phyloP scores from a whole-genome alignment of 2,329 filamentous ascomycete genomes.

The Herpotrichia juniperi region DNA sequence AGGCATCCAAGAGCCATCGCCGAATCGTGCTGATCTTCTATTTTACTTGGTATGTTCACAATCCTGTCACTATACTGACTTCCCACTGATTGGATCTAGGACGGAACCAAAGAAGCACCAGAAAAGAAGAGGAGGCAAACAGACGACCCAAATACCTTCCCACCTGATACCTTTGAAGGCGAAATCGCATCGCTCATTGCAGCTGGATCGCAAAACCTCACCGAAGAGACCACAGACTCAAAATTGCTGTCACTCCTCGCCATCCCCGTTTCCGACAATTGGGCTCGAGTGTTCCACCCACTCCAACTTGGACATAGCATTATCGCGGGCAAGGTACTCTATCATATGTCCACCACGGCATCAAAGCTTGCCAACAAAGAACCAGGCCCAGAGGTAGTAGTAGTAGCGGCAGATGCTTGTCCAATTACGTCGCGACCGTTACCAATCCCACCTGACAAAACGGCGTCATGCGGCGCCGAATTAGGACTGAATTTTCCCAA shows the following conservation, averaged over 20 bases:
- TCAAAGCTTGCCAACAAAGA: too few relatives aligned
- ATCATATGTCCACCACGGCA: too few relatives aligned
- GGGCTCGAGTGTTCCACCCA: constrained; percentile 3
- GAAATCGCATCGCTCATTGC: too few relatives aligned
- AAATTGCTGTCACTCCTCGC: not conserved
- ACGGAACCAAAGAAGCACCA: not conserved
- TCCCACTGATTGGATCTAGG: too few relatives aligned
- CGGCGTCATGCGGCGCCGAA: too few relatives aligned
- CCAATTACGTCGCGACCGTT: too few relatives aligned
- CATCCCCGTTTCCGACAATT: not conserved
- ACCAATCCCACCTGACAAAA: not conserved
- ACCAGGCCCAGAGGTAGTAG: too few relatives aligned
- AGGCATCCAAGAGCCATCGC: constrained; percentile 4
- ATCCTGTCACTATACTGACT: not conserved
- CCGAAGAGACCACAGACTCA: not conserved
- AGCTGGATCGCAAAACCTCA: constrained; percentile 3
- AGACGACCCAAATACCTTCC: too few relatives aligned
- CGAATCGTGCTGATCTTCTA: constrained; percentile 5
- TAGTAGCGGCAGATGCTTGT: too few relatives aligned
- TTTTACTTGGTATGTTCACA: constrained; percentile 5
- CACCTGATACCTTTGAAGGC: constrained; percentile 3
- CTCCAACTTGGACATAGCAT: not conserved
- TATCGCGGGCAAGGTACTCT: constrained; percentile 1
- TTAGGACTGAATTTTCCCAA: not conserved
- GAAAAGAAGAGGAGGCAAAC: not conserved